Evolutionary conservation across 139 green algal genomes (phyloP).

Genomic region (Deuterostichococcus epilithicus): DNA sequence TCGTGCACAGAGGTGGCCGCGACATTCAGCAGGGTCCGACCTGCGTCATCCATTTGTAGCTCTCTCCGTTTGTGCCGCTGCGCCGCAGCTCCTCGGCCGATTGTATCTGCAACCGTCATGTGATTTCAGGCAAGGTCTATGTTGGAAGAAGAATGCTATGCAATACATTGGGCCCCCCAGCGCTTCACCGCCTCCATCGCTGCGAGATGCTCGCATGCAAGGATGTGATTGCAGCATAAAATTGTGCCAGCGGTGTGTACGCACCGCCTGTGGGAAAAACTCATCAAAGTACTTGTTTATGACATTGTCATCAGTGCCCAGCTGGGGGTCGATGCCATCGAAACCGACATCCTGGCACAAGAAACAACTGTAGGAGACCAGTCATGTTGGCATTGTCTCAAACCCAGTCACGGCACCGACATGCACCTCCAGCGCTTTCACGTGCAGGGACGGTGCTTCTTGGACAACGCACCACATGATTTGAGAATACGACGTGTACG

Average conservation of each 20-base stretch:
- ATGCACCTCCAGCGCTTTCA: not conserved
- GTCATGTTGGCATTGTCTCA: not conserved
- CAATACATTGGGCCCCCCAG: no score
- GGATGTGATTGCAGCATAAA: no score
- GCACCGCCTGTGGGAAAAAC: constrained; percentile 38
- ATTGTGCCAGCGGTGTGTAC: no score
- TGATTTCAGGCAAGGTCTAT: no score
- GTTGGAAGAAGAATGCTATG: no score
- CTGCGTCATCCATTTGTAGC: not conserved
- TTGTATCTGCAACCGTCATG: not conserved
- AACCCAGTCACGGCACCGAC: no score
- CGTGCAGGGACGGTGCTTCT: no score
- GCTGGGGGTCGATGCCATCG: constrained; percentile 9
- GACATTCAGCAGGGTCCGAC: not conserved
- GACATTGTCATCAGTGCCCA: constrained; percentile 39
- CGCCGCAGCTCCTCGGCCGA: not conserved
- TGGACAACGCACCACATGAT: constrained; percentile 54
- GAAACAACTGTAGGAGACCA: not conserved
- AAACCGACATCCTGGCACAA: constrained; percentile 38
- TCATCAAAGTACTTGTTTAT: constrained; percentile 55
- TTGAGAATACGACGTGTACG: constrained; percentile 54
- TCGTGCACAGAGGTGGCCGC: not conserved
- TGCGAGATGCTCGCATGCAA: no score
- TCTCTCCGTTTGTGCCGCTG: not conserved
- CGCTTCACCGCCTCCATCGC: no score